Evolutionary conservation across 495 filamentous ascomycete genomes (phyloP), one percentile per base, ranked within the genome.

Genomic region (Annulohypoxylon maeteangense): DNA sequence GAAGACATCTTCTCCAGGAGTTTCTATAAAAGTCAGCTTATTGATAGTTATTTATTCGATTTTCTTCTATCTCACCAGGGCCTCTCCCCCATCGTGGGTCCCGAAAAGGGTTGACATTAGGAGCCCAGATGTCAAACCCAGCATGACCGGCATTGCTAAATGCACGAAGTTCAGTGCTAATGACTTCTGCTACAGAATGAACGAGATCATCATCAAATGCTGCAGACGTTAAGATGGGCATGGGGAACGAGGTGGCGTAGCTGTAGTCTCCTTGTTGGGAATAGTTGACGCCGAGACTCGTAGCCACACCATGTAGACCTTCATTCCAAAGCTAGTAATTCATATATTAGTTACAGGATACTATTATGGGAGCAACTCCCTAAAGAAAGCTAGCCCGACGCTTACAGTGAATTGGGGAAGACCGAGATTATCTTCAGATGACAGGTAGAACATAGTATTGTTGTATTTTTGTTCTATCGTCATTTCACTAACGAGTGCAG

Each of bases 11-110:
- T 56, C 53, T 3, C 53, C 53, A 22, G 53, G 53, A 22, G 53
- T 56, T 38, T 56, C 32, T 56, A 31, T 6, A 20, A 22, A 38
- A 1, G 16, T 56, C 18, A 56, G 14, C 18, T 20, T 12, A 2
- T 7, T 53, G 5, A 18, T 14, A 7, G 25, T 31, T 14, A 22
- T 8, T 29, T 18, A 11, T 23, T 12, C 7, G 22, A 38, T 14
- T 16, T 56, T 11, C 6, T 1, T 56, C 53, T 56, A 14, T 56
- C 53, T 56, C 12, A 56, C 53, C 32, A 36, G 53, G 32, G 18
- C 53, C 53, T 38, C 53, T 34, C 22, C 53, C 53, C 53, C 53
- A 56, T 38, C 53, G 29, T 38, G 53, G 53, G 32, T 56, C 53
- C 22, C 32, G 34, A 16, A 36, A 56, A 7, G 53, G 53, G 10